Evolutionary conservation across 2,329 filamentous ascomycete species (phyloP), one percentile per base, ranked within the genome.

Genomic region (Aspergillus sclerotialis): DNA sequence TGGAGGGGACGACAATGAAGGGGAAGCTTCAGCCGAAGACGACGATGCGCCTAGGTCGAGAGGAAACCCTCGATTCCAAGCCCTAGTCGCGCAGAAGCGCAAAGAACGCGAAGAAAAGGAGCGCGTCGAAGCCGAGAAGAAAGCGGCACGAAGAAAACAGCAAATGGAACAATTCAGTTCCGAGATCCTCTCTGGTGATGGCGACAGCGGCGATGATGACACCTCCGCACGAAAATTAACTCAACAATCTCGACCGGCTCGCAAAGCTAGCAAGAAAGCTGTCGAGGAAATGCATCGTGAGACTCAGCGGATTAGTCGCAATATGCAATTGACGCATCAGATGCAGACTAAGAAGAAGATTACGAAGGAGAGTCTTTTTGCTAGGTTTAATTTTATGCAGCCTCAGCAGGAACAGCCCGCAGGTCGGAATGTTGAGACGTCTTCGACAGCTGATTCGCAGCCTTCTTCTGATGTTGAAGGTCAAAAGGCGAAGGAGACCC

Each of bases 271-370:
- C 67, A 96, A 90, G 66, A 95, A 88, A 63, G 92, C 92, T 0
- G 59, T 95, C 27, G 86, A 95, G 55, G 90, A 96, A 48, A 95
- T 98, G 82, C 83, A 84, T 49, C 78, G 87, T 38, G 92, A 98
- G 62, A 95, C 90, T 1, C 92, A 98, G 65, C 79, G 92, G 18
- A 77, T 98, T 65, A 82, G 78, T 46, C 76, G 92, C 45, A 93
- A 84, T 54, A 84, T 94, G 76, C 90, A 96, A 60, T 73, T 98
- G 31, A 78, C 84, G 1, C 89, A 96, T 59, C 81, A 94, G 55
- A 84, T 86, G 15, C 86, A 82, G 64, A 94, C 87, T 2, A 89
- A 84, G 61, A 96, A 92, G 70, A 94, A 87, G 65, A 84, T 94
- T 44, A 80, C 82, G 5, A 92, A 89, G 48, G 77, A 80, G 24